Conservation (phyloP, 2,329 filamentous ascomycete genomes). For the Drechslerella stenobrocha region DNA sequence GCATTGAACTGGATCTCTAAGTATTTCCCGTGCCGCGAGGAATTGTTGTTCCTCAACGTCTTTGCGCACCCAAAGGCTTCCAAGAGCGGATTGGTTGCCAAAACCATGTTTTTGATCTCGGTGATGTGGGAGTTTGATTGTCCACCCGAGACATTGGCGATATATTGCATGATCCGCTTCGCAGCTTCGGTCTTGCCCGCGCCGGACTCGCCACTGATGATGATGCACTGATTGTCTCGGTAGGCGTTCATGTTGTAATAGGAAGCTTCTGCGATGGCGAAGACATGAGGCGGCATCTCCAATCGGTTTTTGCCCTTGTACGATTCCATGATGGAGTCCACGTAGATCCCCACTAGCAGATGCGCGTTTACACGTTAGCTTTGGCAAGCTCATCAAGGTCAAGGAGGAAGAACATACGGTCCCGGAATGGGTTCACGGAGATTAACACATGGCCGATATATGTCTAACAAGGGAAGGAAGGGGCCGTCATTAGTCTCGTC, state of each 20-base stretch:
- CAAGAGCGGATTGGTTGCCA: conserved; percentile 99
- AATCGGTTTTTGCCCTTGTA: conserved; percentile 96
- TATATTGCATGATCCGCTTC: conserved; percentile 99
- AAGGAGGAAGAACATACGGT: conserved; percentile 73
- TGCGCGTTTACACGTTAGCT: conserved; percentile 14
- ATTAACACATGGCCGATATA: conserved; percentile 99
- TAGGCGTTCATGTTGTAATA: conserved; percentile 92
- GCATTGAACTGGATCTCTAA: conserved; percentile 99
- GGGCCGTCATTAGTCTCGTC: not conserved
- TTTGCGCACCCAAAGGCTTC: conserved; percentile 99
- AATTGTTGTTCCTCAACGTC: conserved; percentile 98
- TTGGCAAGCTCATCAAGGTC: not conserved
- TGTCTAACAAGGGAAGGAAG: conserved; percentile 66
- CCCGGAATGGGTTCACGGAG: conserved; percentile 94
- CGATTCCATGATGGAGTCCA: conserved; percentile 97
- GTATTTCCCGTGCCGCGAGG: conserved; percentile 97
- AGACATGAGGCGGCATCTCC: conserved; percentile 94
- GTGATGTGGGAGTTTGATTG: conserved; percentile 84
- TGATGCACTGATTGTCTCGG: conserved; percentile 93
- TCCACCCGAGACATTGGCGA: conserved; percentile 81
- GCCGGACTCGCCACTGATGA: conserved; percentile 97
- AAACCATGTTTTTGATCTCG: conserved; percentile 96
- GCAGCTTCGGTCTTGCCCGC: conserved; percentile 98
- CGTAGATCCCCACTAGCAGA: conserved; percentile 92
- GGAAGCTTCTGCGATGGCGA: conserved; percentile 88